Conservation (phyloP, 106 monocot genomes). For the Narthecium ossifragum region DNA sequence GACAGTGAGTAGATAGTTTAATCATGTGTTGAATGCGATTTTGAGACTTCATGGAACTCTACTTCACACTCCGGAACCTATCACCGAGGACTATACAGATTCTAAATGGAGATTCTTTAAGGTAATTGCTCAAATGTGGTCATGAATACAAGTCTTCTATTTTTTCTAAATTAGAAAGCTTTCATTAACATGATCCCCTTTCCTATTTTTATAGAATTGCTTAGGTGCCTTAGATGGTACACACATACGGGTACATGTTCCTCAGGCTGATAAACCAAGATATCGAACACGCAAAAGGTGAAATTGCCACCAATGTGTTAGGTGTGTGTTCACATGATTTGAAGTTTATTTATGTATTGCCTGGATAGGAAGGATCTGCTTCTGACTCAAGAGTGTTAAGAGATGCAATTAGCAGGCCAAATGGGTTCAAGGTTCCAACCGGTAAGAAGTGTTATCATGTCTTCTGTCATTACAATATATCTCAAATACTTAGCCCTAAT, state of each 20-base stretch:
- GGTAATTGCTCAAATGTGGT: neutral
- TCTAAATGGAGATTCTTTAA: neutral
- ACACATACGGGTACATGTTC: neutral
- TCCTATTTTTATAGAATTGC: neutral
- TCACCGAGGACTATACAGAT: neutral
- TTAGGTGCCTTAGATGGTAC: conserved; percentile 1
- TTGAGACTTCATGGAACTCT: neutral
- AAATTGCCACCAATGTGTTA: conserved; percentile 7
- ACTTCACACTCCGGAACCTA: neutral
- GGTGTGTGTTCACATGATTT: conserved; percentile 8
- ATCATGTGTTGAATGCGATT: neutral
- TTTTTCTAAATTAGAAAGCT: neutral
- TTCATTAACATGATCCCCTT: no score
- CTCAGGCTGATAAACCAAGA: neutral
- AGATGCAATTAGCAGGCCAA: conserved; percentile 4
- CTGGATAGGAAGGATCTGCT: conserved; percentile 1
- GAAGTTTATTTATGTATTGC: conserved; percentile 6
- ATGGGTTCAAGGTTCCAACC: neutral
- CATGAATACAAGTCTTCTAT: neutral
- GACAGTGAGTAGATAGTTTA: neutral
- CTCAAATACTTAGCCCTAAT: no score
- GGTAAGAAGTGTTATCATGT: neutral
- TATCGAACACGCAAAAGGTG: neutral
- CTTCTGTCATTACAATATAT: no score
- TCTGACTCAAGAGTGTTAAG: neutral